A percentile compares a stretch with the other conserved stretches of the same genome.
Conservation (phyloP, 129 eudicot genomes). For the Centella asiatica region DNA sequence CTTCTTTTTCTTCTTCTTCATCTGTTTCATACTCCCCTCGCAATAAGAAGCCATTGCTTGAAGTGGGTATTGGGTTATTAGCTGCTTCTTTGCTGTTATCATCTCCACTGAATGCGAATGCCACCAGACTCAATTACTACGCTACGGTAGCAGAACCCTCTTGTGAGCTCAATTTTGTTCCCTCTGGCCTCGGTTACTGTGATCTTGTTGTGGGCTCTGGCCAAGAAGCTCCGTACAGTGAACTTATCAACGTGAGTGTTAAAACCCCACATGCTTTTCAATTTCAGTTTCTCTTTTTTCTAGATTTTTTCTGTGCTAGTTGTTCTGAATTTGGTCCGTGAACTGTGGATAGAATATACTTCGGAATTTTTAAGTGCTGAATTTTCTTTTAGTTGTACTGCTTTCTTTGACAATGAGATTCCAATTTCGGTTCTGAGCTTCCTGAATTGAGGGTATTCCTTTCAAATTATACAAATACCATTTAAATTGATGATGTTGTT, state of each 20-base stretch:
- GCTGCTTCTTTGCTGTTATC: constrained; percentile 55
- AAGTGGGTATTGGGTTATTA: constrained; percentile 48
- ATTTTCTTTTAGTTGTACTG: not conserved
- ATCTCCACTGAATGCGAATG: constrained; percentile 61
- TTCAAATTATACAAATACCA: too few relatives aligned
- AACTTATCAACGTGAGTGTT: constrained; percentile 72
- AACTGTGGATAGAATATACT: not conserved
- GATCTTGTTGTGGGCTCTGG: constrained; percentile 72
- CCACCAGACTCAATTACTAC: constrained; percentile 82
- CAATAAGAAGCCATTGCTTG: constrained; percentile 30
- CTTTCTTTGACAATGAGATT: not conserved
- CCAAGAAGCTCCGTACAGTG: constrained; percentile 44
- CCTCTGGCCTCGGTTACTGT: constrained; percentile 87
- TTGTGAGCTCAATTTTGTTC: constrained; percentile 63
- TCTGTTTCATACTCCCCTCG: not conserved
- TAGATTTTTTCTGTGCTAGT: not conserved
- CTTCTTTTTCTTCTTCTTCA: constrained; percentile 11
- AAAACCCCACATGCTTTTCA: not conserved
- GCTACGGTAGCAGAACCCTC: constrained; percentile 83
- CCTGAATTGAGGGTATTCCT: too few relatives aligned
- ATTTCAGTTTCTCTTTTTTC: not conserved
- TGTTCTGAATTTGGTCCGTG: not conserved
- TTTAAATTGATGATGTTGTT: too few relatives aligned
- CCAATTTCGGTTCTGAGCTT: not conserved
- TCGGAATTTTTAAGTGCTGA: not conserved